Base-by-base conservation (phyloP, 2,329 filamentous ascomycete species). In the Scorias spongiosa region DNA sequence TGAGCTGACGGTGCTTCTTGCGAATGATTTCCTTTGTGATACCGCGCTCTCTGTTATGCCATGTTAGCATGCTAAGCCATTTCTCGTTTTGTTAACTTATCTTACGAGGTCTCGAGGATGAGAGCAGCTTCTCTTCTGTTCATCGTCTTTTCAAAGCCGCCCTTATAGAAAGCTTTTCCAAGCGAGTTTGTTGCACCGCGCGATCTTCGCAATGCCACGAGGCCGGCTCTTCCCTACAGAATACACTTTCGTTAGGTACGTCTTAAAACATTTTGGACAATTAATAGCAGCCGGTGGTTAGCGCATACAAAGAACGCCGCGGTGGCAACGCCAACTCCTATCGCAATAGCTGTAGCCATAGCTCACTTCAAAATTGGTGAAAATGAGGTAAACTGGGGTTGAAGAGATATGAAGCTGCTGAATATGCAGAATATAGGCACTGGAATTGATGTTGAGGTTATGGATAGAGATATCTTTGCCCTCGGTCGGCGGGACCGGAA, bases 71-170 rank as follows among this genome's bases (percentile, higher is more conserved):
- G 39, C 38, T 28, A 44, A 20, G 30, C 29, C 17, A 38, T 28
- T n/a, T 14, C 14, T 10, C 11, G 43, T 41, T 17, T 2, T 18
- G 3, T 40, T 17, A 2, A 28, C 5, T 17, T 38, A n/a, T 67
- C 72, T 46, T 77, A 95, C 89, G 80, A 84, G 48, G 96, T 79
- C 51, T 91, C 84, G 41, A 98, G 69, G 48, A 98, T 95, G 54
- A 98, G 68, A 4, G 87, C 75, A 17, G 91, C 91, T 67, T 98
- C 91, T 63, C 82, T 80, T 63, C 82, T 78, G 63, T 79, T 95
- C 89, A 98, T 98, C 66, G 82, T 84, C 48, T 79, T 72, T 69
- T 98, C 91, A 61, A 98, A 98, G n/a, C 91, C 91, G 54, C 91
- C 91, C 67, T 96, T 98, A 74, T 95, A 96, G 61, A 87, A 98